Base-by-base conservation (phyloP, 352 stramenopile genomes). In the Elongisporangium undulatum region DNA sequence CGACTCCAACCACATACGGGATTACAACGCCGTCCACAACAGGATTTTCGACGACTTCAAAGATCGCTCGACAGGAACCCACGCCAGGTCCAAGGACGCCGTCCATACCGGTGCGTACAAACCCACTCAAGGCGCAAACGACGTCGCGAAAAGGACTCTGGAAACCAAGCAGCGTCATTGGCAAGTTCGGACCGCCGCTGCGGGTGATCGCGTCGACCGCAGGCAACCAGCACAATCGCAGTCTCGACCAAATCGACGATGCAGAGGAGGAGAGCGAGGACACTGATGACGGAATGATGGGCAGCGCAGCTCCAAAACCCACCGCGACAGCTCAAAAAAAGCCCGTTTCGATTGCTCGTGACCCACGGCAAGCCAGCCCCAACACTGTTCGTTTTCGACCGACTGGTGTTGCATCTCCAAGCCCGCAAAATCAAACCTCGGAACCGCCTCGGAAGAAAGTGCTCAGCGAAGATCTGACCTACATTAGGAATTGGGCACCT, bases 401-500 rank as follows among this genome's bases (percentile, higher is more conserved):
- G 12, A 16, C 34, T 17, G 34, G 34, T 45, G 34, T 12, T 17
- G 34, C 10, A 17, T 0, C 34, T 2, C 12, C 34, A 17, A 45
- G 1, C 34, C 16, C 34, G 34, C 34, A 45, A 17, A 3, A 17
- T 17, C 34, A 45, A 17, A 45, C 34, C 3, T 45, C 34, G 13
- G 34, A 45, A 17, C 34, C 34, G 12, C 34, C 34, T 17, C 51
- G 51, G 48, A 34, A 26, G 24, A 34, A 50, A 39, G 29, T 53
- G 26, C 16, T 49, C 5, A 49, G 45, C 3, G 19, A 17, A 17
- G 69, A 78, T 49, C 26, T 82, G 22, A 69, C 66, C 3, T 82
- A 82, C 55, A 82, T 82, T 55, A 77, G 70, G 62, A 77, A 79
- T 49, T 82, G 72, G 72, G 53, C 61, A 4, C 72, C 72, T 23